Conservation (phyloP, 257 asterid species). For the Cynanchum wilfordii region DNA sequence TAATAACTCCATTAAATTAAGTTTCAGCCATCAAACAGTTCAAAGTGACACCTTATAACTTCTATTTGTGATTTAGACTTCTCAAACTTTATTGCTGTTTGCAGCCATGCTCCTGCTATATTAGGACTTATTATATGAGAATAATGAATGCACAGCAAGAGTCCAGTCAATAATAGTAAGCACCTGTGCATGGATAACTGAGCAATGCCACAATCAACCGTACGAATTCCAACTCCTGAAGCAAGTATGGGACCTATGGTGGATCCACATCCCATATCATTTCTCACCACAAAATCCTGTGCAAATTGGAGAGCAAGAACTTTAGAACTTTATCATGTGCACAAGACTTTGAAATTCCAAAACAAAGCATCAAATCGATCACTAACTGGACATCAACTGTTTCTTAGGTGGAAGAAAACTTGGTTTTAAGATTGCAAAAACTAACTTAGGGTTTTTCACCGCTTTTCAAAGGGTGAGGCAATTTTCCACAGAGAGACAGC, state of each 20-base stretch:
- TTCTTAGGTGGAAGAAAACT: not conserved
- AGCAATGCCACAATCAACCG: slow-evolving; percentile 98
- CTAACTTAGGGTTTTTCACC: not conserved
- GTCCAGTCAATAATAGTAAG: not conserved
- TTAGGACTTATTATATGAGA: not conserved
- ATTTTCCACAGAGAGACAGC: not conserved
- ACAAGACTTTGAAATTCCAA: not conserved
- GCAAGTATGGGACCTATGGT: slow-evolving; percentile 98
- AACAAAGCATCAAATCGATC: not conserved
- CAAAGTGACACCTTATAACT: not conserved
- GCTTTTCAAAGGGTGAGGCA: not conserved
- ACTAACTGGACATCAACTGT: not conserved
- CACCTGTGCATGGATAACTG: slow-evolving; percentile 99
- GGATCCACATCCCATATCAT: slow-evolving; percentile 99
- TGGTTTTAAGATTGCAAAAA: not conserved
- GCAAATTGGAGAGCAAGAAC: not conserved
- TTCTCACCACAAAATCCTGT: slow-evolving; percentile 91
- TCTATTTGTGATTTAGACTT: not conserved
- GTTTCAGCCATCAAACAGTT: not conserved
- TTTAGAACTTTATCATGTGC: not conserved
- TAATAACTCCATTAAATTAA: not conserved
- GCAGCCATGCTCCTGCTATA: not conserved
- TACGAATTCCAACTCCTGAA: slow-evolving; percentile 93
- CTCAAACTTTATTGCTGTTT: slow-evolving; percentile 4
- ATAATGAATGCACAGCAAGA: not conserved